Evolutionary conservation across 768 basidiomycete species (phyloP).

Genomic region (Bullera alba): DNA sequence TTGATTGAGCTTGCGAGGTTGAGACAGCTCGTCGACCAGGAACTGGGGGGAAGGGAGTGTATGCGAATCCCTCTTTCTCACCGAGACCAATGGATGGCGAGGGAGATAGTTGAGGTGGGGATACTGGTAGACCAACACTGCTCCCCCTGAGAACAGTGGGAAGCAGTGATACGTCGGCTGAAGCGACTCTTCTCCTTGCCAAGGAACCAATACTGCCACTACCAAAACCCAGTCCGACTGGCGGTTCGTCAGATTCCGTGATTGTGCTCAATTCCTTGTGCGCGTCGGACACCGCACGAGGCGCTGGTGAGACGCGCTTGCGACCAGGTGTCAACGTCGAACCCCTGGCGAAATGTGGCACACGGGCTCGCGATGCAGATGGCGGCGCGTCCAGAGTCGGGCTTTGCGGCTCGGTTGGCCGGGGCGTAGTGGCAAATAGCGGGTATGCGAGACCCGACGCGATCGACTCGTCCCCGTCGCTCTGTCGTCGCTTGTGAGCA

Average conservation of each 20-base stretch:
- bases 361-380: conserved; percentile 9
- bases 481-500: background rate
- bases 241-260: conserved; percentile 10
- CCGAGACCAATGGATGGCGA: conserved; percentile 18
- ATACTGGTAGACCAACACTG: background rate
- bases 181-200: background rate
- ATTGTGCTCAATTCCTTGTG: conserved; percentile 20
- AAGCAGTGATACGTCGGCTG: background rate
- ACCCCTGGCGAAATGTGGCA: background rate
- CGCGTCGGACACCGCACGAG: conserved; percentile 18
- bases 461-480: background rate
- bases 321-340: conserved; percentile 21
- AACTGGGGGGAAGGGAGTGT: conserved; percentile 4
- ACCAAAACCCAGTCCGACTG: background rate
- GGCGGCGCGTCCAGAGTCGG: conserved; percentile 27
- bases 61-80: background rate
- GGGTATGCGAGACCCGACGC: conserved; percentile 10
- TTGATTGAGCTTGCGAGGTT: too few species aligned
- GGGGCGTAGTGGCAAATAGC: conserved; percentile 30
- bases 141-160: conserved; percentile 1
- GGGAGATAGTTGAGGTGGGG: conserved; percentile 16
- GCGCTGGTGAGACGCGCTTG: conserved; percentile 1
- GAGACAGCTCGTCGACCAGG: too few species aligned
- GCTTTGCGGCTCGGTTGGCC: conserved; percentile 19
- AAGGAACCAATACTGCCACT: background rate